phyloP scores from a whole-genome alignment of 192 early-diverging fungal genomes.

The Podila verticillata region DNA sequence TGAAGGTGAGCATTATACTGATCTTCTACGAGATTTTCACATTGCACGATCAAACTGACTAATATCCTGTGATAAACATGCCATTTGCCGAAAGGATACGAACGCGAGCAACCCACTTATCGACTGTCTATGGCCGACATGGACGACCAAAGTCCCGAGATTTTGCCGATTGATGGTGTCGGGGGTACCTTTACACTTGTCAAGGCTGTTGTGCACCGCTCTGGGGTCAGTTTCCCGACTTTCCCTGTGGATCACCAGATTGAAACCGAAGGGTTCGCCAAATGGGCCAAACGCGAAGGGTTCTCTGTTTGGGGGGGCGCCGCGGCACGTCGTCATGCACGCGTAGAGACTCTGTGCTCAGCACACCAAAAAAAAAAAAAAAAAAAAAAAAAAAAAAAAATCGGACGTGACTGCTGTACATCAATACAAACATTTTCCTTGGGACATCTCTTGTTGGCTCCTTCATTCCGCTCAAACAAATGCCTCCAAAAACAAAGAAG shows the following conservation, averaged over 20 bases:
- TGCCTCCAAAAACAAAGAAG: constrained; percentile 44
- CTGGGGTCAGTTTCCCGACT: constrained; percentile 70
- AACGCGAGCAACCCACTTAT: constrained; percentile 45
- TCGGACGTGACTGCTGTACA: too few relatives aligned
- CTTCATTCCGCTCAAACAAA: neutral
- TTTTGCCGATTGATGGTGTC: constrained; percentile 71
- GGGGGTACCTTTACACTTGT: constrained; percentile 76
- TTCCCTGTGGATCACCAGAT: constrained; percentile 72
- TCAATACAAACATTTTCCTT: constrained; percentile 3
- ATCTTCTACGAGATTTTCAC: neutral
- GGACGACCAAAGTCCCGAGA: constrained; percentile 20
- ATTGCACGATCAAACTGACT: neutral
- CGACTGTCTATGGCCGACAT: constrained; percentile 58
- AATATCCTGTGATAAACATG: neutral
- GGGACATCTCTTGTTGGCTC: neutral
- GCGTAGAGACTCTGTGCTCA: constrained; percentile 14
- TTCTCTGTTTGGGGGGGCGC: constrained; percentile 72
- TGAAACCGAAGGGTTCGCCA: constrained; percentile 80
- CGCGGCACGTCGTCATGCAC: constrained; percentile 71
- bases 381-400: constrained; percentile 13
- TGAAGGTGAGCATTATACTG: constrained; percentile 51
- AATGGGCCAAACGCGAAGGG: constrained; percentile 71
- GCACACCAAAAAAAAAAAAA: constrained; percentile 10
- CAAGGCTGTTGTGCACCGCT: constrained; percentile 70
- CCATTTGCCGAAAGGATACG: constrained; percentile 44